These are phyloP conservation scores for Dentipellis fragilis DNA, from an alignment of 768 basidiomycete genomes.

Conservation along the genomic window DNA sequence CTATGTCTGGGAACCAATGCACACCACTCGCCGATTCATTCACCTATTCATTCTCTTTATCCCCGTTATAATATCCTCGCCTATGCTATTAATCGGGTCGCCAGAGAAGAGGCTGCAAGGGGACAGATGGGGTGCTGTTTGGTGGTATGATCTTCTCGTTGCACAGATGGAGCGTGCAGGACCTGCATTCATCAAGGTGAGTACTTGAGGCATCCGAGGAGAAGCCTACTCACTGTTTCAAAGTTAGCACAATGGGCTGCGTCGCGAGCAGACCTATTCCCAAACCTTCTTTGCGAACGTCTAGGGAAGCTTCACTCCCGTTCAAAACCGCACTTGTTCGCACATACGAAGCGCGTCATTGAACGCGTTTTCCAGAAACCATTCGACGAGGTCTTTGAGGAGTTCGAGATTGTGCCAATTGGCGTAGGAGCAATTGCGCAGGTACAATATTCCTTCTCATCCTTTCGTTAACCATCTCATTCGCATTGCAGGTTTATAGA, in stretches of 20 bases:
- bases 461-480: background rate
- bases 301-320: slow-evolving; percentile 85
- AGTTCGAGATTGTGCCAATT: slow-evolving; percentile 80
- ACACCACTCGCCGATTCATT: slow-evolving; percentile 75
- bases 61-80: slow-evolving; percentile 75
- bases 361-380: slow-evolving; percentile 74
- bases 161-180: slow-evolving; percentile 89
- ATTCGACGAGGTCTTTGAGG: slow-evolving; percentile 85
- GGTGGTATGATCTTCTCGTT: slow-evolving; percentile 95
- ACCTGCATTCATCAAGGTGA: slow-evolving; percentile 93
- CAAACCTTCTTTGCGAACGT: slow-evolving; percentile 71
- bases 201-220: background rate
- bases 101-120: slow-evolving; percentile 47
- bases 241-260: slow-evolving; percentile 98
- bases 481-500: slow-evolving; percentile 60
- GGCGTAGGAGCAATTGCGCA: slow-evolving; percentile 99
- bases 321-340: slow-evolving; percentile 70
- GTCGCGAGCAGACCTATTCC: slow-evolving; percentile 90
- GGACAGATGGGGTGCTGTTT: slow-evolving; percentile 87
- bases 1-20: slow-evolving; percentile 74
- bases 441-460: slow-evolving; percentile 22
- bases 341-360: slow-evolving; percentile 73
- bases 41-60: slow-evolving; percentile 76
- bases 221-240: background rate
- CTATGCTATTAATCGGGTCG: slow-evolving; percentile 70